Percentiles rank a stretch among this genome's conserved stretches.
phyloP scores from a whole-genome alignment of 306 rosid genomes.

The Inga laurina region DNA sequence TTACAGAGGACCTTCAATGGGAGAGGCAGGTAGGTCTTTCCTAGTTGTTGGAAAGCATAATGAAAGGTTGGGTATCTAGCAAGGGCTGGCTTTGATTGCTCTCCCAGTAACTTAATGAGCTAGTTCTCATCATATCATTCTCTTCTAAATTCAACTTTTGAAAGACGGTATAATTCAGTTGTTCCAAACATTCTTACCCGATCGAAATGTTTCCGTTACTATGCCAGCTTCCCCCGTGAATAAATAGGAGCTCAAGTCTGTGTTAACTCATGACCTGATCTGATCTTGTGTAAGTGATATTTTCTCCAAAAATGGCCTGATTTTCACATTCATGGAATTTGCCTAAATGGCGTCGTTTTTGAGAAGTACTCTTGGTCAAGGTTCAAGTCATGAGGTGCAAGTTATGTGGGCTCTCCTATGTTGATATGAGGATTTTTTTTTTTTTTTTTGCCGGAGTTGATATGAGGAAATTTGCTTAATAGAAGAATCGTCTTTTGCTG shows the following conservation, averaged over 20 bases:
- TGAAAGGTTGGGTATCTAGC: constrained; percentile 13
- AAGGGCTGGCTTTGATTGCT: constrained; percentile 13
- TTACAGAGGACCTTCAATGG: constrained; percentile 81
- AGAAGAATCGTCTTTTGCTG: background rate
- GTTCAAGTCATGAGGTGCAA: background rate
- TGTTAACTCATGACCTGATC: background rate
- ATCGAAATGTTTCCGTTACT: background rate
- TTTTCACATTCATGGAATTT: background rate
- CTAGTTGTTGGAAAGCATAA: constrained; percentile 33
- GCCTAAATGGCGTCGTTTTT: background rate
- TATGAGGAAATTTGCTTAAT: background rate
- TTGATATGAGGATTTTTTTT: background rate
- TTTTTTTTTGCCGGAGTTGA: background rate
- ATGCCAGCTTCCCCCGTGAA: background rate
- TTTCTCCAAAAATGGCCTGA: background rate
- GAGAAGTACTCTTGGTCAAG: background rate
- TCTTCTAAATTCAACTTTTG: background rate
- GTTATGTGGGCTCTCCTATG: background rate
- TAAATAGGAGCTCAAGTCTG: background rate
- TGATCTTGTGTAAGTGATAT: background rate
- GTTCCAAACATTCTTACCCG: background rate
- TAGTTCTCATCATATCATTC: background rate
- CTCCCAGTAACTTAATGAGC: background rate
- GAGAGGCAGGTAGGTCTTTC: constrained; percentile 57
- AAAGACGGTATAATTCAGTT: background rate